Evolutionary conservation across 2,329 filamentous ascomycete genomes (phyloP).

Genomic region (Tolypocladium tropicale): DNA sequence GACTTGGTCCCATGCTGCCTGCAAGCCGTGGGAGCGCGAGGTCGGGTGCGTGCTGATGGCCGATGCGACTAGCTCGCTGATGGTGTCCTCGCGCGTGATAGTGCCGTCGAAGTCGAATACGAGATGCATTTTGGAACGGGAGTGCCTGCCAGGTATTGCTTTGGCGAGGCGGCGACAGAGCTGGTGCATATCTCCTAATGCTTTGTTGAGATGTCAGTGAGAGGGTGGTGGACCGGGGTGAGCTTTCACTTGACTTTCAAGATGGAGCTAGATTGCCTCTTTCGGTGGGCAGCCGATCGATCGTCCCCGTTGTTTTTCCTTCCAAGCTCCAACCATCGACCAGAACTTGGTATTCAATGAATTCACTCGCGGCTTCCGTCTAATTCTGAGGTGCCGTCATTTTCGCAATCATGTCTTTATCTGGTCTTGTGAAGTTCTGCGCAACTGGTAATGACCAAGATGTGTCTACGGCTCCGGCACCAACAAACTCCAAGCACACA

Average conservation of each 20-base stretch:
- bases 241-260: neutral
- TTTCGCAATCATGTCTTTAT: neutral
- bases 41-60: slow-evolving; percentile 19
- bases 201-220: neutral
- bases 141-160: neutral
- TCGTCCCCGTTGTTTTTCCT: too few species aligned
- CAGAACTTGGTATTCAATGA: neutral
- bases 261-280: neutral
- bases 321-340: too few species aligned
- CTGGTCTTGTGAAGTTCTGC: neutral
- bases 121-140: slow-evolving; percentile 28
- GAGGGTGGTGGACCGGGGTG: neutral
- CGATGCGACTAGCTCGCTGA: slow-evolving; percentile 33
- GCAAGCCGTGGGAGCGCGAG: slow-evolving; percentile 15
- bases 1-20: slow-evolving; percentile 31
- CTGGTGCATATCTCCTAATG: neutral
- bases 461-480: neutral
- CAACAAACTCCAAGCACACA: neutral
- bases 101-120: slow-evolving; percentile 52
- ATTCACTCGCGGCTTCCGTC: neutral
- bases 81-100: slow-evolving; percentile 44
- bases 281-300: neutral
- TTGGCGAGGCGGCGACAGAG: neutral
- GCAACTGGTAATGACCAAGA: neutral
- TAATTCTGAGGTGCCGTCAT: neutral